Evolutionary conservation across 1,139 yeast species (phyloP), one percentile per base, ranked within the genome.

Genomic region (Wickerhamiella pararugosa): DNA sequence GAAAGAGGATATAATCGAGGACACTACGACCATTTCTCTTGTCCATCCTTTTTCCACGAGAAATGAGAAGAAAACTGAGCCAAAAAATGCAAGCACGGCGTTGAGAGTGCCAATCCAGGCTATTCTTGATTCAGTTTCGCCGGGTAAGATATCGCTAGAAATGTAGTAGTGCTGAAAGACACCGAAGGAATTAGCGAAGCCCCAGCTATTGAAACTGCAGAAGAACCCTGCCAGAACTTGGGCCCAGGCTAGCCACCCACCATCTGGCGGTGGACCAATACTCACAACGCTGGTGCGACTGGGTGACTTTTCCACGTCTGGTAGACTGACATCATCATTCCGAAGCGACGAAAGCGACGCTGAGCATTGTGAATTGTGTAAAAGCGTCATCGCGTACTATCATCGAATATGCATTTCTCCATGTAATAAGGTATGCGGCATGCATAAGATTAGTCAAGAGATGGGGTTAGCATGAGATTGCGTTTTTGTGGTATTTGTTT

Each of bases 61-160:
- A 3, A 75, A 72, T 0, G 86, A 84, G 40, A 70, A 67, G 32
- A 75, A 52, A 6, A 75, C 66, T 0, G 76, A 72, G 7, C 73
- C 69, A 34, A 71, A 62, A 47, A 70, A 68, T 50, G 75, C 63
- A 21, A 75, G 62, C 43, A 75, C 75, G 39, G 69, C 63, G 50
- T 68, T 75, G 27, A 75, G 57, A 1, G 80, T 69, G 49, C 77
- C 78, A 25, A 76, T 69, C 83, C 83, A 76, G 2, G 79, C 72
- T 2, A 74, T 65, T 5, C 67, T 60, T 3, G 73, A 59, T 5
- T 67, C 60, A 4, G 69, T 53, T 3, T 61, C 59, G 37, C 62
- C 52, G 7, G 29, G 10, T 28, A 44, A 31, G 5, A 42, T 29
- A 6, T 25, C 27, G 7, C 11, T 10, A 10, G 30, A 29, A 10